Evolutionary conservation across 2,329 filamentous ascomycete species (phyloP).

Genomic region (Zasmidium cellare): DNA sequence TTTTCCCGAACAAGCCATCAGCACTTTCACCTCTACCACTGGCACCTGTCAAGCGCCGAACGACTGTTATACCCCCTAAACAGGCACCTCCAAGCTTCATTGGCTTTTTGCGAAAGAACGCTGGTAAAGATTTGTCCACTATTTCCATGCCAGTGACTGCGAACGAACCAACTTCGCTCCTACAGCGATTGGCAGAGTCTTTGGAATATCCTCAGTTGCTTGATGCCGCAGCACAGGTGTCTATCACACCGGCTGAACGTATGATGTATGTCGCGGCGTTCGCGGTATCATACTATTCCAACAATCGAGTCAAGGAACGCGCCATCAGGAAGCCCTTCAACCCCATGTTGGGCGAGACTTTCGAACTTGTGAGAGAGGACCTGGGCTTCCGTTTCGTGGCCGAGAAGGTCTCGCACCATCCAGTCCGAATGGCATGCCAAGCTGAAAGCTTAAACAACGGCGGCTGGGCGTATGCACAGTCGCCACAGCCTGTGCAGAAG

Average conservation of each 20-base stretch:
- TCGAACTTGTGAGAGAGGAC: conserved; percentile 84
- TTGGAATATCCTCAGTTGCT: conserved; percentile 87
- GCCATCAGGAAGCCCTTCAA: conserved; percentile 96
- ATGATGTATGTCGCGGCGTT: conserved; percentile 86
- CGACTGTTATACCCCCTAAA: conserved; percentile 70
- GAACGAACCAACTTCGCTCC: conserved; percentile 85
- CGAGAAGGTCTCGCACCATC: conserved; percentile 92
- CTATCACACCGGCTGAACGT: conserved; percentile 61
- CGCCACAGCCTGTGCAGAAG: conserved; percentile 86
- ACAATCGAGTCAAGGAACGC: conserved; percentile 80
- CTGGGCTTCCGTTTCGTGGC: conserved; percentile 87
- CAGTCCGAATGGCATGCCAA: conserved; percentile 89
- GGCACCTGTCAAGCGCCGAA: conserved; percentile 64
- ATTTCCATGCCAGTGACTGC: conserved; percentile 97
- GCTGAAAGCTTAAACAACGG: conserved; percentile 65
- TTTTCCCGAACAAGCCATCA: conserved; percentile 77
- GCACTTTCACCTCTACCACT: conserved; percentile 76
- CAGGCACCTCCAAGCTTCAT: conserved; percentile 87
- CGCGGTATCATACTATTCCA: conserved; percentile 83
- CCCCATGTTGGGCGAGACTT: conserved; percentile 93
- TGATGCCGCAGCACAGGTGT: conserved; percentile 63
- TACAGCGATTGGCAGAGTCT: conserved; percentile 87
- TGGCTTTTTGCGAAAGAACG: conserved; percentile 92
- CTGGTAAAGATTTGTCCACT: conserved; percentile 93
- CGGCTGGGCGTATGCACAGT: conserved; percentile 84